Conservation (phyloP, 345 rosid genomes). For the Hibiscus tridactylites region DNA sequence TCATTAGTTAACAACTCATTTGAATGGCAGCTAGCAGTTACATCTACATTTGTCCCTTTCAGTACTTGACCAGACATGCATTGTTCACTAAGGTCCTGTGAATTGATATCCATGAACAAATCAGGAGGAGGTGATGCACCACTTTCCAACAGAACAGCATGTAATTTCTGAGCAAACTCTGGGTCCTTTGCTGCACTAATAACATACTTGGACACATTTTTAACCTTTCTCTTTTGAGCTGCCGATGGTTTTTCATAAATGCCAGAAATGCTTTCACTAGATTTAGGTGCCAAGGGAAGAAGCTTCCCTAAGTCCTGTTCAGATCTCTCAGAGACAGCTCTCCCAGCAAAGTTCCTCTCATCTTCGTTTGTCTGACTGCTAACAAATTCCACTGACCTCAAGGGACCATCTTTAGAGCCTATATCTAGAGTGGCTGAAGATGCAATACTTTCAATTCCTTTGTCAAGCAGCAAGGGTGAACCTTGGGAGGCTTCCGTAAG, state of each 20-base stretch:
- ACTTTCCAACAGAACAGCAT: conserved; percentile 78
- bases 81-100: conserved; percentile 32
- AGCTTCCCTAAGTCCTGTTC: conserved; percentile 65
- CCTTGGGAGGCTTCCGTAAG: conserved; percentile 23
- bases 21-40: conserved; percentile 17
- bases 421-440: conserved; percentile 18
- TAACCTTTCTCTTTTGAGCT: conserved; percentile 71
- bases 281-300: conserved; percentile 36
- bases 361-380: conserved; percentile 31
- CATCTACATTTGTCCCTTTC: conserved; percentile 23
- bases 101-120: conserved; percentile 56
- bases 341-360: conserved; percentile 31
- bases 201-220: conserved; percentile 79
- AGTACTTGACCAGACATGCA: conserved; percentile 30
- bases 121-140: conserved; percentile 87
- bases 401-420: conserved; percentile 17
- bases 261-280: conserved; percentile 35
- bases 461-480: conserved; percentile 31
- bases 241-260: conserved; percentile 40
- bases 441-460: conserved; percentile 26
- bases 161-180: conserved; percentile 83
- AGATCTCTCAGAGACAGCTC: conserved; percentile 45
- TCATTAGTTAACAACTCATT: conserved; percentile 23
- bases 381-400: conserved; percentile 22
- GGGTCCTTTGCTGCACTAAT: conserved; percentile 86